phyloP scores from a whole-genome alignment of 192 early-diverging fungal genomes.

The Coemansia asiatica region DNA sequence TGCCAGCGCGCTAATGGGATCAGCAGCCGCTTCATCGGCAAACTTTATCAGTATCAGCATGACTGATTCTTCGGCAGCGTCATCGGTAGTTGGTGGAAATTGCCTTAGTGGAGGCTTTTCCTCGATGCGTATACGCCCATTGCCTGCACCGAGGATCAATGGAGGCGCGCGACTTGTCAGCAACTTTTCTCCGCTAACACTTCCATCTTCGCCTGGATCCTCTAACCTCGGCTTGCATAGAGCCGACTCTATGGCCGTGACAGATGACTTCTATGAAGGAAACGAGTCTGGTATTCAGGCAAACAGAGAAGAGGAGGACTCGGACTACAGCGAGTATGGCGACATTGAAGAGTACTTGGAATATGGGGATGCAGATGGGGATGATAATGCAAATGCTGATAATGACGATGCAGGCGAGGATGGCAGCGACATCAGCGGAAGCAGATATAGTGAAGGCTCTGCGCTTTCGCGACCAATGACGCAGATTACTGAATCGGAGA shows the following conservation, averaged over 20 bases:
- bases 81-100: conserved; percentile 2
- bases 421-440: neutral
- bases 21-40: neutral
- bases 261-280: neutral
- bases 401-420: neutral
- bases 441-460: neutral
- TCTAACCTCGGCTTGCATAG: conserved; percentile 3
- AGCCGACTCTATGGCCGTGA: neutral
- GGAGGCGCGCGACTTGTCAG: conserved; percentile 34
- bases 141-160: conserved; percentile 14
- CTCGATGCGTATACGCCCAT: neutral
- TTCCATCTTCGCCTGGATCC: conserved; percentile 50
- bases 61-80: conserved; percentile 10
- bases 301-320: neutral
- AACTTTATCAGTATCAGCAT: conserved; percentile 8
- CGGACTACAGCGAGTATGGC: neutral
- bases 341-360: conserved; percentile 1
- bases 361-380: conserved; percentile 3
- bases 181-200: conserved; percentile 51
- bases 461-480: conserved; percentile 1
- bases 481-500: neutral
- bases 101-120: neutral
- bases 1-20: neutral
- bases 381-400: conserved; percentile 3
- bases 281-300: neutral